A percentile compares a stretch with the other conserved stretches of the same genome.
Conservation (phyloP, 495 filamentous ascomycete species). For the Trichoderma reesei region DNA sequence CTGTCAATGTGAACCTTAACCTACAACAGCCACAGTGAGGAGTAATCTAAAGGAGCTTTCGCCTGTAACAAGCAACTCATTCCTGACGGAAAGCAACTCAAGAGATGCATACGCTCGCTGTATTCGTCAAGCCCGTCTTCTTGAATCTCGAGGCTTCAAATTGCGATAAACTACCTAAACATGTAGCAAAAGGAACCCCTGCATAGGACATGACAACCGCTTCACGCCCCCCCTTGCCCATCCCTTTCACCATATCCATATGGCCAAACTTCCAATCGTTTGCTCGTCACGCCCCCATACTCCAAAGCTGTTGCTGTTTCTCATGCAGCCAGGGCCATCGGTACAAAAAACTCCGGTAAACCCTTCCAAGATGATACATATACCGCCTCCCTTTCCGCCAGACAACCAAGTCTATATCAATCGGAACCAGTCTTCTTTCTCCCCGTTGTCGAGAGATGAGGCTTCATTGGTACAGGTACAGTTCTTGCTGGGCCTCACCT, state of each 20-base stretch:
- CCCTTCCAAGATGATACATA: not conserved
- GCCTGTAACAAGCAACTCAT: not conserved
- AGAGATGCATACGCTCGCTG: not conserved
- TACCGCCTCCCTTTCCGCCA: not conserved
- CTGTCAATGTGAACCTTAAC: no score
- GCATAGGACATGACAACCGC: not conserved
- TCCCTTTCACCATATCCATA: not conserved
- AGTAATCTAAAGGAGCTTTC: no score
- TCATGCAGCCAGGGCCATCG: not conserved
- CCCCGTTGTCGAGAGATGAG: not conserved
- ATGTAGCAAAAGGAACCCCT: not conserved
- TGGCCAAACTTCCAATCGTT: slow-evolving; percentile 3
- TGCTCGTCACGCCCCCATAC: slow-evolving; percentile 6
- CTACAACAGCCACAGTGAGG: no score
- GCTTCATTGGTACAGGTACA: not conserved
- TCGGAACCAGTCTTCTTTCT: not conserved
- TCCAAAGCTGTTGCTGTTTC: not conserved
- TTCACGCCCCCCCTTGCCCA: not conserved
- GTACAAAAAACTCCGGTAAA: slow-evolving; percentile 5
- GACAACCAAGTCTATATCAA: not conserved
- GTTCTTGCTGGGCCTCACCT: not conserved
- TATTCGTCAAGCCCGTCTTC: not conserved
- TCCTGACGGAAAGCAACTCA: not conserved
- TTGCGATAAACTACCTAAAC: not conserved
- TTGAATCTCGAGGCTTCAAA: slow-evolving; percentile 4